A percentile compares a stretch with the other conserved stretches of the same genome.
These are phyloP conservation scores for Amphibolis antarctica DNA, from an alignment of 106 monocot species.

Conservation along the genomic window DNA sequence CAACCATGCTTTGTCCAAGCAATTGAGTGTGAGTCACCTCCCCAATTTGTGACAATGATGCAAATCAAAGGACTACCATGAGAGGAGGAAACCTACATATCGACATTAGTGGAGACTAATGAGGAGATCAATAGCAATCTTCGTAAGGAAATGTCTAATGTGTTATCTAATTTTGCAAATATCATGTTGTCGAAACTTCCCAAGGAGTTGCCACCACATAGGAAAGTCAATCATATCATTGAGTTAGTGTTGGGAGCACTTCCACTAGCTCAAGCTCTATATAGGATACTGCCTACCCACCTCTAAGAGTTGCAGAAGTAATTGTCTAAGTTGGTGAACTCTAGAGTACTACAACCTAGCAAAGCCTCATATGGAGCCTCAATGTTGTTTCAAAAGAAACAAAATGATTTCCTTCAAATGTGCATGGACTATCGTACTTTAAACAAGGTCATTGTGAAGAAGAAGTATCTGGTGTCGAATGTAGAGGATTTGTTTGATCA, in stretches of 20 bases:
- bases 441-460: slow-evolving; percentile 6
- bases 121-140: background rate
- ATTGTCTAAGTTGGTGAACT: background rate
- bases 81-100: no score
- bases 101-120: no score
- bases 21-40: no score
- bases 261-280: background rate
- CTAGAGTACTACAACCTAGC: background rate
- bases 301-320: slow-evolving; percentile 1
- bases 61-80: no score
- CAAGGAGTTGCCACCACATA: background rate
- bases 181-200: background rate
- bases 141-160: background rate
- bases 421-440: background rate
- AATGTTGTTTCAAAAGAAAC: background rate
- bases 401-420: background rate
- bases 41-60: no score
- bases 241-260: background rate
- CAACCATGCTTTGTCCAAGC: no score
- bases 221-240: background rate
- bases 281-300: background rate
- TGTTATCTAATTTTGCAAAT: background rate
- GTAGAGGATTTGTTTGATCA: background rate
- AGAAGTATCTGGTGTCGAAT: background rate
- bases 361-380: background rate